These are phyloP conservation scores for Epichloe sp. DNA, from an alignment of 2,329 filamentous ascomycete genomes.

Conservation along the genomic window DNA sequence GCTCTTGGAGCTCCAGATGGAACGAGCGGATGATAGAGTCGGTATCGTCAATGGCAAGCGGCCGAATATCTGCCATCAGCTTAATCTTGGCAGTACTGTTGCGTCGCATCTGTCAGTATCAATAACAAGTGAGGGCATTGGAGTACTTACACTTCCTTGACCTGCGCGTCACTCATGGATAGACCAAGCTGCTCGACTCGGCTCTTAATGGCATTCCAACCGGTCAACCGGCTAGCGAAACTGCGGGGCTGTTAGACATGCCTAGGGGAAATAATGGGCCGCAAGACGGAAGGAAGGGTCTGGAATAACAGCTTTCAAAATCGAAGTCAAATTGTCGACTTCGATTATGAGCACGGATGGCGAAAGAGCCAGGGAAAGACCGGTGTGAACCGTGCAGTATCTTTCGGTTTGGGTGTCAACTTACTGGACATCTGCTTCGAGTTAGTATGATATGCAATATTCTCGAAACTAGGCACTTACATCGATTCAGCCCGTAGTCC, in stretches of 20 bases:
- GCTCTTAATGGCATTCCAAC: constrained; percentile 93
- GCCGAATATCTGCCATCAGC: constrained; percentile 71
- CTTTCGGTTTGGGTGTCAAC: not conserved
- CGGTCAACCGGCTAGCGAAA: constrained; percentile 41
- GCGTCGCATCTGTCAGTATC: constrained; percentile 15
- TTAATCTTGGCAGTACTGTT: constrained; percentile 60
- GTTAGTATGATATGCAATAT: not conserved
- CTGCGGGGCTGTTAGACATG: not conserved
- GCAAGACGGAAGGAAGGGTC: too few relatives aligned
- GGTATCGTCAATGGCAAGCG: constrained; percentile 77
- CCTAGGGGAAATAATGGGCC: too few relatives aligned
- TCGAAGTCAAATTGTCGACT: not conserved
- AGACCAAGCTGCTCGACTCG: constrained; percentile 75
- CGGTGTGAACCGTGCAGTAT: too few relatives aligned
- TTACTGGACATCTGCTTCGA: constrained; percentile 1
- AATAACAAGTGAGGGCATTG: not conserved
- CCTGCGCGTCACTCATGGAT: constrained; percentile 22
- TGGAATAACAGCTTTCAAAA: too few relatives aligned
- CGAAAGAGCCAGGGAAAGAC: not conserved
- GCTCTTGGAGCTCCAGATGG: constrained; percentile 34
- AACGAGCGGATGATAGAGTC: constrained; percentile 77
- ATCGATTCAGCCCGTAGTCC: constrained; percentile 28
- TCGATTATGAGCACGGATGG: not conserved
- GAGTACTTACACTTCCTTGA: constrained; percentile 20
- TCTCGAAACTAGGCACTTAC: not conserved